A percentile compares a stretch with the other conserved stretches of the same genome.
phyloP scores from a whole-genome alignment of 495 filamentous ascomycete genomes.

The Podospora appendiculata region DNA sequence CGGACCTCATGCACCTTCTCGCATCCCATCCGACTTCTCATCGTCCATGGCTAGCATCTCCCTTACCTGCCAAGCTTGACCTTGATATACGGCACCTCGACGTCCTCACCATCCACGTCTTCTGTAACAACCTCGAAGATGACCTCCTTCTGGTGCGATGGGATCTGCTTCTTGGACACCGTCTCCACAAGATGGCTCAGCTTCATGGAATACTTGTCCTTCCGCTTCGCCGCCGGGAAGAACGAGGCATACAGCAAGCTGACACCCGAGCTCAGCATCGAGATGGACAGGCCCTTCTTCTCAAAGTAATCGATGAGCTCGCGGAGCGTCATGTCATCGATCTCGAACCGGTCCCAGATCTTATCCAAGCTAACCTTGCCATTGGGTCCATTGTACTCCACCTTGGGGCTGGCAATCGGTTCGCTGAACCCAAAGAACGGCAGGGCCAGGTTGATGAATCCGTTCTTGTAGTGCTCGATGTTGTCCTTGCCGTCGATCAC shows the following conservation, averaged over 20 bases:
- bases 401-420: slow-evolving; percentile 86
- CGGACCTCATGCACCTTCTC: too few species aligned
- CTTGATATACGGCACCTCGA: slow-evolving; percentile 97
- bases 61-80: slow-evolving; percentile 43
- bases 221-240: slow-evolving; percentile 80
- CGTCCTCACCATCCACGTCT: slow-evolving; percentile 84
- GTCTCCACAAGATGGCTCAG: slow-evolving; percentile 82
- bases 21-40: too few species aligned
- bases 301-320: slow-evolving; percentile 79
- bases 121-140: slow-evolving; percentile 96
- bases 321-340: slow-evolving; percentile 73
- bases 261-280: slow-evolving; percentile 93
- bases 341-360: slow-evolving; percentile 97
- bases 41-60: too few species aligned
- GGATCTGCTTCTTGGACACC: slow-evolving; percentile 86
- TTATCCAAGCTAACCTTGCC: slow-evolving; percentile 85
- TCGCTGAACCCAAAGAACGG: slow-evolving; percentile 98
- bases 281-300: slow-evolving; percentile 69
- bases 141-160: slow-evolving; percentile 84
- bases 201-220: slow-evolving; percentile 54
- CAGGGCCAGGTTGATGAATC: slow-evolving; percentile 93
- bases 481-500: slow-evolving; percentile 90
- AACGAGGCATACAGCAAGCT: slow-evolving; percentile 95
- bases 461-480: slow-evolving; percentile 98
- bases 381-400: slow-evolving; percentile 67